These are phyloP conservation scores for Amanita subjunquillea DNA, from an alignment of 768 basidiomycete genomes.

Conservation along the genomic window DNA sequence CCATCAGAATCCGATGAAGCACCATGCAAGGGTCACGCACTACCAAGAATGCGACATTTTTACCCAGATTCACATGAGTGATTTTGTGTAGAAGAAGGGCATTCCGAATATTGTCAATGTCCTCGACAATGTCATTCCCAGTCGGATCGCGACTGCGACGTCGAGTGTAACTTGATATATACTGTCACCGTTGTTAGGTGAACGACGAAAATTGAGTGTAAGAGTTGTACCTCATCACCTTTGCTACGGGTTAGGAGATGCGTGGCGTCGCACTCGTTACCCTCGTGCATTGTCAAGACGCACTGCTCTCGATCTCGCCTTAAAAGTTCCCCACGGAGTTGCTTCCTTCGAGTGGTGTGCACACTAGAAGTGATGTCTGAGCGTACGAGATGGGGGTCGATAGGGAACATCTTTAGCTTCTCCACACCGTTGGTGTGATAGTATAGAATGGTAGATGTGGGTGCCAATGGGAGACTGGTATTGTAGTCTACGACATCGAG, in stretches of 20 bases:
- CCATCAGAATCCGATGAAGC: not conserved
- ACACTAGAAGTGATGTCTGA: not conserved
- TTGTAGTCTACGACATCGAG: not conserved
- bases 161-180: not conserved
- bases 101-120: not conserved
- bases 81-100: not conserved
- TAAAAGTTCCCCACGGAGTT: no score
- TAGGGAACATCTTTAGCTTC: not conserved
- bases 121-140: not conserved
- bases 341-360: no score
- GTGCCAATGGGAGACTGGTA: not conserved
- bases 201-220: no score
- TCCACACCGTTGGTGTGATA: no score
- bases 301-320: no score
- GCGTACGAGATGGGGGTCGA: no score
- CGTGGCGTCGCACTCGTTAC: not conserved
- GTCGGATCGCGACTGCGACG: not conserved
- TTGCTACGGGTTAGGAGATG: not conserved
- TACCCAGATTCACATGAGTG: not conserved
- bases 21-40: not conserved
- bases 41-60: not conserved
- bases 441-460: not conserved
- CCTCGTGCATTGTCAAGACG: no score
- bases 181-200: no score
- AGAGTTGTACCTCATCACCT: not conserved